Evolutionary conservation across 352 stramenopile species (phyloP).

Genomic region (Plasmopara viticola): DNA sequence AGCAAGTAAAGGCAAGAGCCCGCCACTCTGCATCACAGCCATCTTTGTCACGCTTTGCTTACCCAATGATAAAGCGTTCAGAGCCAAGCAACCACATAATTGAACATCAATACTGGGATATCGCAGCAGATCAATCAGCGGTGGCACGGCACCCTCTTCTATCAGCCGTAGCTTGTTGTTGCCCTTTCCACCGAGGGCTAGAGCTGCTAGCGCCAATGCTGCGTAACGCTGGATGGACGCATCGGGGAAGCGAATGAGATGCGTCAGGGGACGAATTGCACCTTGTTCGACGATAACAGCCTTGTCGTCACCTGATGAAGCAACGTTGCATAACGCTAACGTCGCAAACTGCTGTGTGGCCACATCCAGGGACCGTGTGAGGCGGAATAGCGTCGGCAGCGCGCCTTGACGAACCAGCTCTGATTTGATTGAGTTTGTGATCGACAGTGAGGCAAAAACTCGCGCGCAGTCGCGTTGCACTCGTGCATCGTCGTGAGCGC

Average conservation of each 20-base stretch:
- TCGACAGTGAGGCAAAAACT: slow-evolving; percentile 87
- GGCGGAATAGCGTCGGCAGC: slow-evolving; percentile 87
- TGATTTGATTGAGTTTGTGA: slow-evolving; percentile 77
- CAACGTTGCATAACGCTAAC: slow-evolving; percentile 93
- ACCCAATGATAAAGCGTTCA: slow-evolving; percentile 89
- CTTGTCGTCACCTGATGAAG: slow-evolving; percentile 75
- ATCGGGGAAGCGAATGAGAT: slow-evolving; percentile 92
- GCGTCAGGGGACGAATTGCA: slow-evolving; percentile 89
- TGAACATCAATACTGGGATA: slow-evolving; percentile 93
- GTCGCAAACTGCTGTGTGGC: slow-evolving; percentile 92
- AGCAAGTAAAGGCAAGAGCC: slow-evolving; percentile 81
- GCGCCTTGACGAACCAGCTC: slow-evolving; percentile 79
- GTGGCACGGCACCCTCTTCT: slow-evolving; percentile 88
- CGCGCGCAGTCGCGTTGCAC: slow-evolving; percentile 91
- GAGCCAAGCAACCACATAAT: slow-evolving; percentile 86
- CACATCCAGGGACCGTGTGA: slow-evolving; percentile 90
- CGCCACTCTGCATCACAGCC: slow-evolving; percentile 86
- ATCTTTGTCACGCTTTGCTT: slow-evolving; percentile 85
- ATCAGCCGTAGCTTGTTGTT: slow-evolving; percentile 91
- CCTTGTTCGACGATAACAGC: slow-evolving; percentile 88
- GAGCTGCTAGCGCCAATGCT: slow-evolving; percentile 85
- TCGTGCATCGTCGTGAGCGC: slow-evolving; percentile 76
- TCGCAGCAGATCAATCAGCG: slow-evolving; percentile 89
- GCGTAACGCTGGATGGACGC: slow-evolving; percentile 94
- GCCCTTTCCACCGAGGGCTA: slow-evolving; percentile 89